These are phyloP conservation scores for Metschnikowia continentalis DNA, from an alignment of 805 yeast genomes.

Conservation along the genomic window DNA sequence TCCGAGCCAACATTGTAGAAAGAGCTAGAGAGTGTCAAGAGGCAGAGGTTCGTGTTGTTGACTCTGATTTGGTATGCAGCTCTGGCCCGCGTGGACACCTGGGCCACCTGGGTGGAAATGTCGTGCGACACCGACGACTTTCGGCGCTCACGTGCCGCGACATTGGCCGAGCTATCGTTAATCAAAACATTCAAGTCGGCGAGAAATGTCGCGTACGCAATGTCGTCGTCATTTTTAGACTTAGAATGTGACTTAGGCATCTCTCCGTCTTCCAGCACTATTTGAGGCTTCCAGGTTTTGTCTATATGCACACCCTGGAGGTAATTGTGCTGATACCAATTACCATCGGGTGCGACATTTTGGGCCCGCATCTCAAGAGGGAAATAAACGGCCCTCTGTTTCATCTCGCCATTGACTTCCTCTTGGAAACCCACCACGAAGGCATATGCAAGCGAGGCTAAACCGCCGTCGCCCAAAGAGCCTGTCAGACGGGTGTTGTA, in stretches of 20 bases:
- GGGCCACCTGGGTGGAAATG: constrained; percentile 12
- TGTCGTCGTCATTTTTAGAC: not conserved
- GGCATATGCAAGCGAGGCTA: constrained; percentile 34
- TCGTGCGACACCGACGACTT: constrained; percentile 8
- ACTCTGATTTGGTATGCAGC: constrained; percentile 31
- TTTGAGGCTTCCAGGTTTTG: constrained; percentile 25
- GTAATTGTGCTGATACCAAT: constrained; percentile 28
- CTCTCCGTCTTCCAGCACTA: not conserved
- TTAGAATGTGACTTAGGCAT: not conserved
- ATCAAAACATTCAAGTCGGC: constrained; percentile 31
- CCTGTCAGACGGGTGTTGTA: constrained; percentile 42
- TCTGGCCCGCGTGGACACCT: constrained; percentile 11
- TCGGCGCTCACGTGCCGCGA: constrained; percentile 20
- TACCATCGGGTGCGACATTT: constrained; percentile 22
- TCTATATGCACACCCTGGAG: constrained; percentile 25
- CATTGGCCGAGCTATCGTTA: constrained; percentile 30
- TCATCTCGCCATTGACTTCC: constrained; percentile 12
- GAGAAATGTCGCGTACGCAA: constrained; percentile 15
- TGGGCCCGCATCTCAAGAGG: constrained; percentile 29
- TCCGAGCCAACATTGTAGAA: constrained; percentile 39
- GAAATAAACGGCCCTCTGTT: constrained; percentile 28
- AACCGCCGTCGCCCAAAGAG: constrained; percentile 35
- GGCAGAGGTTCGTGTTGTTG: constrained; percentile 30
- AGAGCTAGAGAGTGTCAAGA: constrained; percentile 29
- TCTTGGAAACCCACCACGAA: constrained; percentile 32